Percentiles rank a stretch among this genome's conserved stretches.
These are phyloP conservation scores for Fusarium temperatum DNA, from an alignment of 2,329 filamentous ascomycete species.

Conservation along the genomic window DNA sequence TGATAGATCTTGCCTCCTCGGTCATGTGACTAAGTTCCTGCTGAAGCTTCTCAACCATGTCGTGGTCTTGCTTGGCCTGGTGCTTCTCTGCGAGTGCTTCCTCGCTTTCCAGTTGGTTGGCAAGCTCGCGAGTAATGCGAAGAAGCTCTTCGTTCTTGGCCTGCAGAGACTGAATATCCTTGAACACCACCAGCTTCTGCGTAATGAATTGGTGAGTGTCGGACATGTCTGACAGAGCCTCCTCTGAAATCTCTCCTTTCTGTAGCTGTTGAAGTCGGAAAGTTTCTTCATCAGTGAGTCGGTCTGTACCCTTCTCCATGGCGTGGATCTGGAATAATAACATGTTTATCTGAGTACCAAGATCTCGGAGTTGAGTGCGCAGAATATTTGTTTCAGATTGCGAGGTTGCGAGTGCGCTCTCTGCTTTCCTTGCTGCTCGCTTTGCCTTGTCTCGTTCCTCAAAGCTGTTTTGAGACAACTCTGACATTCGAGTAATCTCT, in stretches of 20 bases:
- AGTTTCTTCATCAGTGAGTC: constrained; percentile 76
- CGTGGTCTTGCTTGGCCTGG: constrained; percentile 70
- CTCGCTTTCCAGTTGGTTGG: constrained; percentile 89
- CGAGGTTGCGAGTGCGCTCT: constrained; percentile 72
- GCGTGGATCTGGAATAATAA: constrained; percentile 87
- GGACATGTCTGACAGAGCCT: constrained; percentile 76
- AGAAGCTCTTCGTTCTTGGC: constrained; percentile 88
- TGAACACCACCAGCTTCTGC: constrained; percentile 88
- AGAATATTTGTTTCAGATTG: constrained; percentile 80
- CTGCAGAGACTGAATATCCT: constrained; percentile 83
- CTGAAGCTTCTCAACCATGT: constrained; percentile 77
- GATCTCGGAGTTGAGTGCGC: constrained; percentile 86
- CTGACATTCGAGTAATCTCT: constrained; percentile 86
- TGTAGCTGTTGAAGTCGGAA: constrained; percentile 81
- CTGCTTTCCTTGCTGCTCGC: constrained; percentile 80
- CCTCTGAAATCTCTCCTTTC: constrained; percentile 76
- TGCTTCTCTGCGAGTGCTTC: constrained; percentile 77
- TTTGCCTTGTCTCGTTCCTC: constrained; percentile 81
- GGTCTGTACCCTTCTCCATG: constrained; percentile 79
- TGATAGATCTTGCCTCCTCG: constrained; percentile 85
- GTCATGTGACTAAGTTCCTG: constrained; percentile 78
- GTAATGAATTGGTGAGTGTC: constrained; percentile 91
- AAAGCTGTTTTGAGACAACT: constrained; percentile 82
- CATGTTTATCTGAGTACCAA: constrained; percentile 90
- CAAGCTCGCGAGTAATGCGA: constrained; percentile 82